These are phyloP conservation scores for Aspergillus coremiiformis DNA, from an alignment of 495 filamentous ascomycete genomes.

Conservation along the genomic window DNA sequence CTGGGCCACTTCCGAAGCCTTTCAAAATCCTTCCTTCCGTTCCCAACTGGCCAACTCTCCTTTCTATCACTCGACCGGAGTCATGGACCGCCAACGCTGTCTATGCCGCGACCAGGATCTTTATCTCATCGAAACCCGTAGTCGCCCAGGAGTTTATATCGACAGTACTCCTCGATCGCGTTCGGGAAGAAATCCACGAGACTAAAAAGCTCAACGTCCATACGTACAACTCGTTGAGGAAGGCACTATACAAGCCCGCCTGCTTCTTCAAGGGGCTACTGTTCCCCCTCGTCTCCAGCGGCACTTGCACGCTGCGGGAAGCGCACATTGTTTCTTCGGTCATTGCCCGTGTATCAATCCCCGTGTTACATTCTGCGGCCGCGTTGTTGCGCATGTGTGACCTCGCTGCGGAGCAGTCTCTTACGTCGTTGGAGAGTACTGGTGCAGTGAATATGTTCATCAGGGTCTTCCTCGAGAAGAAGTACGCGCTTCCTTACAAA, in stretches of 20 bases:
- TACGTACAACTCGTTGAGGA: constrained; percentile 86
- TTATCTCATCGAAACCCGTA: constrained; percentile 69
- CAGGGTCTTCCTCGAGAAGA: constrained; percentile 86
- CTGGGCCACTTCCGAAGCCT: constrained; percentile 88
- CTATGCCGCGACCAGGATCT: constrained; percentile 81
- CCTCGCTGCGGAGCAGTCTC: constrained; percentile 80
- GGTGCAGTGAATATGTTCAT: constrained; percentile 90
- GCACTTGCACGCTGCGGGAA: constrained; percentile 81
- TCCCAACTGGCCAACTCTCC: constrained; percentile 81
- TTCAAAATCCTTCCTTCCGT: constrained; percentile 94
- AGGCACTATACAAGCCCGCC: constrained; percentile 88
- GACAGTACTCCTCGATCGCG: constrained; percentile 74
- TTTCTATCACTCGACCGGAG: constrained; percentile 72
- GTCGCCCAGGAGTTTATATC: constrained; percentile 75
- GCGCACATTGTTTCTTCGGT: constrained; percentile 84
- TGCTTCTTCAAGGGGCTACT: constrained; percentile 96
- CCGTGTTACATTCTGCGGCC: constrained; percentile 85
- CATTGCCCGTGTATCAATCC: constrained; percentile 69
- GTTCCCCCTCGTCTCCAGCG: constrained; percentile 72
- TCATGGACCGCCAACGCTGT: constrained; percentile 82
- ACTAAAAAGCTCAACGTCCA: constrained; percentile 92
- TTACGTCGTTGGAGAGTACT: constrained; percentile 64
- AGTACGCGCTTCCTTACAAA: constrained; percentile 91
- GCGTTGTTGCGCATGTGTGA: constrained; percentile 89
- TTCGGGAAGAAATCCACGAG: constrained; percentile 81